Evolutionary conservation across 768 basidiomycete genomes (phyloP).

Genomic region (Heimioporus sp.): DNA sequence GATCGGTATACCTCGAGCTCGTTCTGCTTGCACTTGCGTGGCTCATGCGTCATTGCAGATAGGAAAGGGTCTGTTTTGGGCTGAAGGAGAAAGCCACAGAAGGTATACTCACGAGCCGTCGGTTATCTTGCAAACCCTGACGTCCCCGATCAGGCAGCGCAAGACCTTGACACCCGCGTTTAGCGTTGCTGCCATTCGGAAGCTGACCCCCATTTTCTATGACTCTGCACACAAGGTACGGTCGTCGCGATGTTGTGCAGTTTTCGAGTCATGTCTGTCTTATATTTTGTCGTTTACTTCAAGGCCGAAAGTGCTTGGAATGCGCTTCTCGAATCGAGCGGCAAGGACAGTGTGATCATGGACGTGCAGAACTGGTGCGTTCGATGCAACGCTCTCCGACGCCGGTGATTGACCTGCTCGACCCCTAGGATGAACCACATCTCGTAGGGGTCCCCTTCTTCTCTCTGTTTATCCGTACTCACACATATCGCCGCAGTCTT

Average conservation of each 20-base stretch:
- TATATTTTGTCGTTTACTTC: not conserved
- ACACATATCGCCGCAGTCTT: slow-evolving; percentile 35
- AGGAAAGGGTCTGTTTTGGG: slow-evolving; percentile 30
- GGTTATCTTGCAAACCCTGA: not conserved
- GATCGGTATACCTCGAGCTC: slow-evolving; percentile 8
- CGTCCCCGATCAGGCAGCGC: slow-evolving; percentile 26
- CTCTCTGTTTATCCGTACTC: not conserved
- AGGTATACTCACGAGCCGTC: slow-evolving; percentile 27
- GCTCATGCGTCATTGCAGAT: not conserved
- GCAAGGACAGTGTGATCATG: slow-evolving; percentile 21
- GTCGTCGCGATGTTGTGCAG: too few species aligned
- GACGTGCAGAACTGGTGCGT: slow-evolving; percentile 37
- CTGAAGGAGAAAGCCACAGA: slow-evolving; percentile 44
- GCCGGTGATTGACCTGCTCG: not conserved
- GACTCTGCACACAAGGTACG: slow-evolving; percentile 40
- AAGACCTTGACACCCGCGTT: slow-evolving; percentile 39
- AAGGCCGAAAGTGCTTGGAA: slow-evolving; percentile 33
- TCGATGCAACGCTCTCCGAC: not conserved
- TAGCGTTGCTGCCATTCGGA: slow-evolving; percentile 37
- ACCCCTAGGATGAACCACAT: slow-evolving; percentile 33
- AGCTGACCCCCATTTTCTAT: slow-evolving; percentile 37
- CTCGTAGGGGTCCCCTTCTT: slow-evolving; percentile 20
- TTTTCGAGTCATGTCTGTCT: not conserved
- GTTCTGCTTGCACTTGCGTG: slow-evolving; percentile 7
- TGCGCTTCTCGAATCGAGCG: slow-evolving; percentile 13